These are phyloP conservation scores for Nigrospora oryzae DNA, from an alignment of 2,329 filamentous ascomycete genomes.

Conservation along the genomic window DNA sequence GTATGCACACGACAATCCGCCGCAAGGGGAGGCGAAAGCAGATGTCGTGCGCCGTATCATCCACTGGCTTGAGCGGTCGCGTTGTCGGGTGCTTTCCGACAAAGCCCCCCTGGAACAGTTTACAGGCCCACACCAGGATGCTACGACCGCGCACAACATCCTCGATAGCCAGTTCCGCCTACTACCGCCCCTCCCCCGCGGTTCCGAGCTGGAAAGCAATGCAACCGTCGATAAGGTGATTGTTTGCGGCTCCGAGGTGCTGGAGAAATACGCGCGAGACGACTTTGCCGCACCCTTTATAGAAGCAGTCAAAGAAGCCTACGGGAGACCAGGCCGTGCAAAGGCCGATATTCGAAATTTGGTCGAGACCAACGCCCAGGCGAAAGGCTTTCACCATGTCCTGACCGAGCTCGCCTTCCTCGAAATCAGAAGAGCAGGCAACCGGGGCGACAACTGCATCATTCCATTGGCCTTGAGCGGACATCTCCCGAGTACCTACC, in stretches of 20 bases:
- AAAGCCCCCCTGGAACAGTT: neutral
- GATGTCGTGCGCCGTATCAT: neutral
- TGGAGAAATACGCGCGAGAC: conserved; percentile 4
- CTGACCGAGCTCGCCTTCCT: conserved; percentile 8
- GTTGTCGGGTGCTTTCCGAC: conserved; percentile 1
- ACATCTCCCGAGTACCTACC: neutral
- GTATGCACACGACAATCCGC: conserved; percentile 6
- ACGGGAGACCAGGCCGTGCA: neutral
- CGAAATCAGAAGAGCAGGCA: neutral
- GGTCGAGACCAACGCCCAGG: no score
- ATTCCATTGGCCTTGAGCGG: conserved; percentile 5
- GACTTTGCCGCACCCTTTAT: conserved; percentile 2
- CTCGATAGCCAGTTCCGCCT: conserved; percentile 3
- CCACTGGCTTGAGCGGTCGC: neutral
- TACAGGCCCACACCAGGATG: neutral
- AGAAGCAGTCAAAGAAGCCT: neutral
- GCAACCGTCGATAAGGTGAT: conserved; percentile 2
- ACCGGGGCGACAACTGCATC: neutral
- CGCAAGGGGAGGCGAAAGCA: neutral
- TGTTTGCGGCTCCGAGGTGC: conserved; percentile 3
- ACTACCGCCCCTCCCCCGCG: neutral
- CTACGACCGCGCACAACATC: conserved; percentile 2
- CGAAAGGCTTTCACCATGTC: conserved; percentile 6
- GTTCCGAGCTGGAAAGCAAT: neutral
- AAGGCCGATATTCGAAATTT: no score